These are phyloP conservation scores for Fusarium nanum DNA, from an alignment of 2,329 filamentous ascomycete species.

Conservation along the genomic window DNA sequence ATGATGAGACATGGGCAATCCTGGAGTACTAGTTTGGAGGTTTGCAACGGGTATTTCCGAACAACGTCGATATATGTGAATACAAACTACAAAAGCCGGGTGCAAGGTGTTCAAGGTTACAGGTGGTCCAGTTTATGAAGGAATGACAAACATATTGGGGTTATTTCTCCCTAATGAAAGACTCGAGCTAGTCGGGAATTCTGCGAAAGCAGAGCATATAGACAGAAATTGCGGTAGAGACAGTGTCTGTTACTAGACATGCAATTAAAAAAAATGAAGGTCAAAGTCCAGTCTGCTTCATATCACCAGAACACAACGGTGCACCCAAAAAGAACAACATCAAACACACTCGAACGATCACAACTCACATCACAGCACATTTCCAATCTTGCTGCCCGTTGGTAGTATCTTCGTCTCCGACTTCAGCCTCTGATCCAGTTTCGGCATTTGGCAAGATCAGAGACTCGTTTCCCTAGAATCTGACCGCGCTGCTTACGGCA, in stretches of 20 bases:
- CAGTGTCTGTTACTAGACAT: conserved; percentile 17
- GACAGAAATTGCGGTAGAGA: conserved; percentile 37
- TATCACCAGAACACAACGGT: conserved; percentile 3
- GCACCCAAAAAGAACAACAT: not conserved
- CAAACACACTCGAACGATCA: not conserved
- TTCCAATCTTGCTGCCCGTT: conserved; percentile 10
- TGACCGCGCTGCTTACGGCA: conserved; percentile 38
- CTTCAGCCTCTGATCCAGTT: conserved; percentile 33
- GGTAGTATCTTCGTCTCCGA: conserved; percentile 9
- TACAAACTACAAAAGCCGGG: conserved; percentile 33
- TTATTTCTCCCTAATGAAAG: conserved; percentile 43
- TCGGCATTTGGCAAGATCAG: conserved; percentile 28
- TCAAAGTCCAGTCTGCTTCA: conserved; percentile 6
- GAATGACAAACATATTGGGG: conserved; percentile 43
- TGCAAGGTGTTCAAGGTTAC: conserved; percentile 46
- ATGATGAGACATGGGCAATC: conserved; percentile 92
- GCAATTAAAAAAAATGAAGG: conserved; percentile 3
- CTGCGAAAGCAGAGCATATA: conserved; percentile 27
- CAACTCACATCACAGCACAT: conserved; percentile 36
- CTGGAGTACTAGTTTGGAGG: conserved; percentile 68
- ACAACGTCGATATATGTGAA: conserved; percentile 9
- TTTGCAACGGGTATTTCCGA: not conserved
- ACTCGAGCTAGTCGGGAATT: conserved; percentile 41
- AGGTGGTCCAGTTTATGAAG: conserved; percentile 41
- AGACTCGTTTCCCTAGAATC: conserved; percentile 43